Evolutionary conservation across 1,284 basidiomycete species (phyloP).

Genomic region (Trametes hirsuta): DNA sequence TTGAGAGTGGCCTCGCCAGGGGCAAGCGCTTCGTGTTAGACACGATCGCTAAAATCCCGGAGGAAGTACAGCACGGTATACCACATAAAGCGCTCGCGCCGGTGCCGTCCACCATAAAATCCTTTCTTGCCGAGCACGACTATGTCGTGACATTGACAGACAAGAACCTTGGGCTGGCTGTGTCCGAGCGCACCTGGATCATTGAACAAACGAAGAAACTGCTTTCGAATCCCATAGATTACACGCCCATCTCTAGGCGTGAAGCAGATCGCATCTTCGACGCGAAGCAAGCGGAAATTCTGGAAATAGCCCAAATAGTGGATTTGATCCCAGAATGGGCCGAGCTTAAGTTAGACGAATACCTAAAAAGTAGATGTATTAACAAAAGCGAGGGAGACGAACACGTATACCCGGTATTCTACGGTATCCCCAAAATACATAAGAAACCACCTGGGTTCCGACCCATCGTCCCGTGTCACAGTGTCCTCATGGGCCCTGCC

Average conservation of each 20-base stretch:
- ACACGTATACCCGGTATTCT: not conserved
- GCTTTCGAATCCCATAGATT: slow-evolving; percentile 8
- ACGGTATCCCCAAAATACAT: slow-evolving; percentile 11
- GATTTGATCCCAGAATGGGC: too few species aligned
- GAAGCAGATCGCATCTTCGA: too few species aligned
- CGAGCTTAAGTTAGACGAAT: too few species aligned
- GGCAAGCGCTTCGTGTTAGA: not conserved
- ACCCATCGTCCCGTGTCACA: slow-evolving; percentile 9
- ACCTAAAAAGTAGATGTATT: not conserved
- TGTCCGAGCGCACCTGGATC: slow-evolving; percentile 10
- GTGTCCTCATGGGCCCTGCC: not conserved
- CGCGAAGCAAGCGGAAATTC: too few species aligned
- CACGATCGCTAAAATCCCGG: not conserved
- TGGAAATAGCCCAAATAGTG: too few species aligned
- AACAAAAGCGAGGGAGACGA: not conserved
- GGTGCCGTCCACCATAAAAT: not conserved
- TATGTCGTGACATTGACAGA: not conserved
- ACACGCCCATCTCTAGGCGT: not conserved
- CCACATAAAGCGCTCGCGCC: not conserved
- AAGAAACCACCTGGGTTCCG: slow-evolving; percentile 7
- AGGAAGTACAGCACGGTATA: not conserved
- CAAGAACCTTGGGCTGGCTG: slow-evolving; percentile 11
- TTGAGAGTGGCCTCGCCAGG: not conserved
- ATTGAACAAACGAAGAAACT: slow-evolving; percentile 7
- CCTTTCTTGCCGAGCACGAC: not conserved